These are phyloP conservation scores for Eutrema yunnanense DNA, from an alignment of 345 rosid species.

Conservation along the genomic window DNA sequence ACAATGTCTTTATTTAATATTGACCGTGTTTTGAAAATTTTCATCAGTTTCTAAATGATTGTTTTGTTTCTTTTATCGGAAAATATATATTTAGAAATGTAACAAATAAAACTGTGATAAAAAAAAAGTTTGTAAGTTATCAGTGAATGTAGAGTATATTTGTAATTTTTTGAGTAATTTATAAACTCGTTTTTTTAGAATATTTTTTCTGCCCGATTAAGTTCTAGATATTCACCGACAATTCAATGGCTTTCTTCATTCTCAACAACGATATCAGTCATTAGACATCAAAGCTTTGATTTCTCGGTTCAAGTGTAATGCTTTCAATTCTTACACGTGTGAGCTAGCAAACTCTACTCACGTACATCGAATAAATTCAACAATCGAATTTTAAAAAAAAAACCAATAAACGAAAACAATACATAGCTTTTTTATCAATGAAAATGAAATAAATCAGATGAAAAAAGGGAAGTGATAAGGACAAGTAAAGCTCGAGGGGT, in stretches of 20 bases:
- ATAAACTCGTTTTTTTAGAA: too few relatives aligned
- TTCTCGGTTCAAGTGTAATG: background rate
- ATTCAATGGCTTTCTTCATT: background rate
- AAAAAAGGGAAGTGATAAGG: constrained; percentile 3
- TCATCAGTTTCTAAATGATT: too few relatives aligned
- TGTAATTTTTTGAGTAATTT: too few relatives aligned
- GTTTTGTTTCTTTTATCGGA: too few relatives aligned
- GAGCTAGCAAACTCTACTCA: background rate
- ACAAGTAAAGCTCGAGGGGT: constrained; percentile 1
- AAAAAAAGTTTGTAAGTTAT: too few relatives aligned
- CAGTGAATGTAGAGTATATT: too few relatives aligned
- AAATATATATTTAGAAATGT: too few relatives aligned
- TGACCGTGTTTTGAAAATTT: background rate
- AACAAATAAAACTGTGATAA: too few relatives aligned
- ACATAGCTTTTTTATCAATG: too few relatives aligned
- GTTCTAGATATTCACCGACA: too few relatives aligned
- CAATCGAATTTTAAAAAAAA: background rate
- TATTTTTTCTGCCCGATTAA: too few relatives aligned
- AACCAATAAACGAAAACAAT: background rate
- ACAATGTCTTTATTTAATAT: background rate
- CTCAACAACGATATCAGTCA: background rate
- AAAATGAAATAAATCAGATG: background rate
- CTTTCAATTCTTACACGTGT: background rate
- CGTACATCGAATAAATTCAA: too few relatives aligned
- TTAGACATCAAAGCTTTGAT: background rate